Evolutionary conservation across 768 basidiomycete genomes (phyloP), one percentile per base, ranked within the genome.

Genomic region (Panaeolus cyanescens): DNA sequence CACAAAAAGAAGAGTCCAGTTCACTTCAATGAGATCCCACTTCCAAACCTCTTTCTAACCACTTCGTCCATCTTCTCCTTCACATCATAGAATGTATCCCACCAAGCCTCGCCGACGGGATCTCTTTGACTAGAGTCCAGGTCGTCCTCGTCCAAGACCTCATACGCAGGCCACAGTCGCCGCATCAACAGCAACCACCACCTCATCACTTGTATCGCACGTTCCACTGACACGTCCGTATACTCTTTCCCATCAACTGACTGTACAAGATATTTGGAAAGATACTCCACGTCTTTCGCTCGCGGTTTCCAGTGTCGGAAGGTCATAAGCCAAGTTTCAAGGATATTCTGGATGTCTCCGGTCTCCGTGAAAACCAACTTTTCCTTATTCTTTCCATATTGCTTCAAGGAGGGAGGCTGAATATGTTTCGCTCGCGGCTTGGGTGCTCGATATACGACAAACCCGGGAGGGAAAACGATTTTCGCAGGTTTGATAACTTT

Each of bases 111-210:
- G 2, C 87, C 92, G 40, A 90, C 79, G 70, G 33, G 75, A 74
- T 69, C 77, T 32, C 69, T 62, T 58, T 75, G 74, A 59, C 75
- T 72, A 62, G 64, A 64, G 62, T 71, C 71, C 68, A 67, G 67
- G 54, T 72, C 73, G 39, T 77, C 72, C 22, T 72, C 73, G 39
- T 77, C 79, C 32, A 74, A 71, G 59, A 74, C 66, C 72, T 91
- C 89, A 58, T 83, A 83, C 3, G 77, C 73, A 10, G 79, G 83
- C 83, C 89, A 94, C 67, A 84, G 73, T 62, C 87, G 76, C 66
- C 88, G 77, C 66, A 93, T 71, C 28, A 95, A 70, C 32, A 89
- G 80, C 64, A 86, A 72, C 95, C 93, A 95, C 91, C 90, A 96
- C 67, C 84, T 88, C 80, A 93, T 79, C 17, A 92, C 83, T 25